Base-by-base conservation (phyloP, 148 eudicot genomes). In the Pouteria glomerata region DNA sequence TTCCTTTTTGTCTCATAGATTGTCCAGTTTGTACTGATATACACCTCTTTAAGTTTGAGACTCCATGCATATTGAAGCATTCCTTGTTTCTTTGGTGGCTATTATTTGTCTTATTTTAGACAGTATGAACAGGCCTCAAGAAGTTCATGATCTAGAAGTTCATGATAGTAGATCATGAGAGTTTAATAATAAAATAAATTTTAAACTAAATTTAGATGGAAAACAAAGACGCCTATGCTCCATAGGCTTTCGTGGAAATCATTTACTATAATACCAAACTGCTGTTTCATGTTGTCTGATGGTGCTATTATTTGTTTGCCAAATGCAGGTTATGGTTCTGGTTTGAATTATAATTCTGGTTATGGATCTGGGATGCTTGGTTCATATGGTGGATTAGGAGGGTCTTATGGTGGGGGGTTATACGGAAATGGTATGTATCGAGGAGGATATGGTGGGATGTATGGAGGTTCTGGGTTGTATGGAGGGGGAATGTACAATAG, bases 261-360 rank as follows among this genome's bases (percentile, higher is more conserved):
- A 8, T 57, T 64, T n/a, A 23, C 47, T 24, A 3, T 47, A 39
- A 62, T 64, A 68, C 31, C 18, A 41, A 47, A n/a, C 53, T 51
- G 50, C 23, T 39, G 3, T 70, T 45, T 75, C 31, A 27, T 44
- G 73, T 6, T 64, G 23, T 59, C 68, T 65, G 10, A 39, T 39
- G 44, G 26, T 47, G 68, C 66, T 24, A 44, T 74, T 51, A 27
- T 35, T 78, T 63, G 41, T 37, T 76, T 33, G 51, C 48, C 30
- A 56, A 66, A 42, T 84, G 79, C 85, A 88, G 99, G 99, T 68
- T 89, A 84, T 68, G 86, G 84, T 71, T 73, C 96, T 6, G 85
- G 91, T 51, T 39, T 82, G 68, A 81, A 71, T 48, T 80, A 82
- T 67, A 84, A 79, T 80, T 83, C 98, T 68, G 89, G 93, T 19